These are phyloP conservation scores for Phytophthora pini DNA, from an alignment of 352 stramenopile species.

Conservation along the genomic window DNA sequence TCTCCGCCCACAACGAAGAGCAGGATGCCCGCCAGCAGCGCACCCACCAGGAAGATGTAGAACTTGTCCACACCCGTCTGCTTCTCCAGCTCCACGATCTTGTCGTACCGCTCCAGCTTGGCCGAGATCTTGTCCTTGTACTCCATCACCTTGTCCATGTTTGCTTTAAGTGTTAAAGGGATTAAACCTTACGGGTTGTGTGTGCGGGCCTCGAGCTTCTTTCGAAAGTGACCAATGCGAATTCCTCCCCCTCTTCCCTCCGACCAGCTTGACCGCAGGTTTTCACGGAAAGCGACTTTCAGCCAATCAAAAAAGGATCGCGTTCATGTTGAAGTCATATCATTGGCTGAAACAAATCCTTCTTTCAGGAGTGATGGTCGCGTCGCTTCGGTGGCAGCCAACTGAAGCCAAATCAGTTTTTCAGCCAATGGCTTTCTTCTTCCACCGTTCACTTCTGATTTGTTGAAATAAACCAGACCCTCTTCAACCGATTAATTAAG, in stretches of 20 bases:
- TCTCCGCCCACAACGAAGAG: slow-evolving; percentile 84
- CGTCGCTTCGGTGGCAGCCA: slow-evolving; percentile 19
- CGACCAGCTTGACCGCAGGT: slow-evolving; percentile 14
- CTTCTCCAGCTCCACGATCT: slow-evolving; percentile 87
- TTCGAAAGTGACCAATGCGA: slow-evolving; percentile 52
- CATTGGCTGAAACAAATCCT: slow-evolving; percentile 41
- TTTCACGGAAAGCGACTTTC: slow-evolving; percentile 16
- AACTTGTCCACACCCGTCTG: slow-evolving; percentile 90
- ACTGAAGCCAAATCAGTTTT: slow-evolving; percentile 25
- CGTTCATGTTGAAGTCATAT: slow-evolving; percentile 10
- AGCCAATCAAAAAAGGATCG: slow-evolving; percentile 31
- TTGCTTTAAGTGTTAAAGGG: background rate
- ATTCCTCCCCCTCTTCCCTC: slow-evolving; percentile 29
- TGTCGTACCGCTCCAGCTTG: slow-evolving; percentile 84
- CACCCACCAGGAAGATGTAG: slow-evolving; percentile 74
- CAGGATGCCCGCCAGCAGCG: slow-evolving; percentile 61
- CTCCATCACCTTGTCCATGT: slow-evolving; percentile 83
- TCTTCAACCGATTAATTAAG: slow-evolving; percentile 26
- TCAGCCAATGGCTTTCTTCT: slow-evolving; percentile 35
- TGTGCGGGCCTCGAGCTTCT: slow-evolving; percentile 33
- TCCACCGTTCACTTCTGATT: slow-evolving; percentile 19
- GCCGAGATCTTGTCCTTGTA: slow-evolving; percentile 87
- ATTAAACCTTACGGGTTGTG: background rate
- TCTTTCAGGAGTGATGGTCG: slow-evolving; percentile 30
- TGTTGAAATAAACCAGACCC: slow-evolving; percentile 14